Base-by-base conservation (phyloP, 305 asterid genomes). In the Fraxinus xanthoxyloides region DNA sequence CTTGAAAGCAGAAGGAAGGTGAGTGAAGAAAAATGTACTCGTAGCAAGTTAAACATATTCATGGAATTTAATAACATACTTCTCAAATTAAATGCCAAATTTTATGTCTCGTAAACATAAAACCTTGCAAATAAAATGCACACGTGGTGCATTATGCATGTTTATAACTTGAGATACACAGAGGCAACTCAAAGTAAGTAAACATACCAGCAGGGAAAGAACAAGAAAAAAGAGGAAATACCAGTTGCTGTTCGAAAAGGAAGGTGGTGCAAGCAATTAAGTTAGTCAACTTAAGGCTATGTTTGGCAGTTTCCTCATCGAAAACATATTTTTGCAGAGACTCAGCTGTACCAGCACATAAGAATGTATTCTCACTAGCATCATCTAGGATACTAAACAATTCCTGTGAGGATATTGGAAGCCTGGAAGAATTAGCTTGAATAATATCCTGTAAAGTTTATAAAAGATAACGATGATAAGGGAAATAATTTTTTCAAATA, bases 311-410 rank as follows among this genome's bases (percentile, higher is more conserved):
- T 84, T 92, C 95, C 74, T 90, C 94, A 83, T 89, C 95, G 81
- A 97, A 93, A 31, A 97, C 89, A 70, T 91, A 91, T 81, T 90
- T 97, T 70, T 86, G 93, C 88, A 95, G 86, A 61, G 92, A 83
- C 78, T 95, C 97, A 72, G 98, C 97, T 28, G 95, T 90, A 31
- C 99, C 99, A 65, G 94, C 98, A 89, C 96, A 91, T 81, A 97
- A 87, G 88, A 97, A 95, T 78, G 99, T 93, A 77, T 90, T 87
- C 90, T 97, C 98, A 85, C 98, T 92, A 81, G 98, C 98, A 87
- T 89, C 93, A 88, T 97, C 99, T 87, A 97, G 98, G 87, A 92
- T 83, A 82, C 91, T 85, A 83, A 97, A 93, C 84, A 97, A 84
- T 67, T 97, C 99, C 40, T 79, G 85, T 7, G 99, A 92, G 84